These are phyloP conservation scores for Achaetomium macrosporum DNA, from an alignment of 2,329 filamentous ascomycete species.

Conservation along the genomic window DNA sequence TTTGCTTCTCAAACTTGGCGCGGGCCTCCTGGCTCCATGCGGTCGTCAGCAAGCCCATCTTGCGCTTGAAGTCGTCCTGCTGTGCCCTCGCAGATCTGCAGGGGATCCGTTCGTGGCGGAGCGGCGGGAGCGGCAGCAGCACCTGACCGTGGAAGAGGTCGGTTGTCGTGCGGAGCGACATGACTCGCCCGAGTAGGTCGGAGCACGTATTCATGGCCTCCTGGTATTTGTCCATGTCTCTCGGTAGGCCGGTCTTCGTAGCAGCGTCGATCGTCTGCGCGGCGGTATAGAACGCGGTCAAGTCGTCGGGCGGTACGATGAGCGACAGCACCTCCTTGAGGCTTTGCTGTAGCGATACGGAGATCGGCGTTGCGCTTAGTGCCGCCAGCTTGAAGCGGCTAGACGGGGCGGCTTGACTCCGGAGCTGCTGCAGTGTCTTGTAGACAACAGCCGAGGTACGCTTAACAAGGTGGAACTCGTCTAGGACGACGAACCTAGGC, in stretches of 20 bases:
- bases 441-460: slow-evolving; percentile 1
- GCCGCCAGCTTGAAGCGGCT: slow-evolving; percentile 5
- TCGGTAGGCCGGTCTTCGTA: background rate
- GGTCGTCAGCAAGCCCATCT: background rate
- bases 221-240: background rate
- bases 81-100: background rate
- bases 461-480: slow-evolving; percentile 11
- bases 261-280: background rate
- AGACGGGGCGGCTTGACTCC: slow-evolving; percentile 1
- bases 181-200: background rate
- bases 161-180: background rate
- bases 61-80: background rate
- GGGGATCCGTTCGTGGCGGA: background rate
- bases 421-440: slow-evolving; percentile 2
- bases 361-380: slow-evolving; percentile 8
- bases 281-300: background rate
- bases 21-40: background rate
- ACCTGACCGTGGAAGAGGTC: background rate
- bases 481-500: slow-evolving; percentile 12
- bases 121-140: background rate
- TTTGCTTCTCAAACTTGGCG: background rate
- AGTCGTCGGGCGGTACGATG: background rate
- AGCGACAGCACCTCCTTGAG: background rate
- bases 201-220: background rate
- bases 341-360: slow-evolving; percentile 2